phyloP scores from a whole-genome alignment of 345 rosid species.

The Syzygium jambos region DNA sequence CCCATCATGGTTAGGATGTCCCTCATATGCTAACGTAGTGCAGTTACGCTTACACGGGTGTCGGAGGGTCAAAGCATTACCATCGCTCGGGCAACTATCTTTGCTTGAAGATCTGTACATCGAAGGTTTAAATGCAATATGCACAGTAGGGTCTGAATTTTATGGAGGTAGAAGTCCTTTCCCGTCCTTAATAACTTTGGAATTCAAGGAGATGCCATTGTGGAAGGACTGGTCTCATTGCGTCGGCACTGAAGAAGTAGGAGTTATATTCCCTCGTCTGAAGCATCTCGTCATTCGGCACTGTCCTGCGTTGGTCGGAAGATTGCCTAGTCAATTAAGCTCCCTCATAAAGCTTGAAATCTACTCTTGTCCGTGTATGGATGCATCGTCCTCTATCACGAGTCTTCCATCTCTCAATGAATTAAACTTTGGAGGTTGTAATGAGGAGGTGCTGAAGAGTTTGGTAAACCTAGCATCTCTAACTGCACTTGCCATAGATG shows the following conservation, averaged over 20 bases:
- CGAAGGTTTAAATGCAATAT: background rate
- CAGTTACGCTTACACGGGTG: background rate
- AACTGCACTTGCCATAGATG: background rate
- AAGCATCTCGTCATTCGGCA: background rate
- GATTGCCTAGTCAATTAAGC: background rate
- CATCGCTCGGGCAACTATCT: background rate
- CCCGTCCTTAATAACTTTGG: background rate
- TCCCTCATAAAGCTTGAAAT: background rate
- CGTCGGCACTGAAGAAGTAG: background rate
- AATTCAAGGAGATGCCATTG: background rate
- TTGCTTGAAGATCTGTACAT: background rate
- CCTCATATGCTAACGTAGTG: background rate
- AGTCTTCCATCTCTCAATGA: background rate
- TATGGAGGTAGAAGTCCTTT: background rate
- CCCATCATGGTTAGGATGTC: background rate
- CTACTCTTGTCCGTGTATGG: background rate
- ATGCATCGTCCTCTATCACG: background rate
- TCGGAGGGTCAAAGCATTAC: background rate
- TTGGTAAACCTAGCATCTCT: background rate
- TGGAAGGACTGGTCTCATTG: background rate
- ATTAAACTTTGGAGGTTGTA: background rate
- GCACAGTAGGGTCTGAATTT: background rate
- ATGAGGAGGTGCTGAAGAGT: background rate
- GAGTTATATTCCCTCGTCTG: background rate
- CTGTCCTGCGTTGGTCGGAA: background rate